A percentile compares a stretch with the other conserved stretches of the same genome.
These are phyloP conservation scores for Colletotrichum limetticola DNA, from an alignment of 2,329 filamentous ascomycete genomes.

Conservation along the genomic window DNA sequence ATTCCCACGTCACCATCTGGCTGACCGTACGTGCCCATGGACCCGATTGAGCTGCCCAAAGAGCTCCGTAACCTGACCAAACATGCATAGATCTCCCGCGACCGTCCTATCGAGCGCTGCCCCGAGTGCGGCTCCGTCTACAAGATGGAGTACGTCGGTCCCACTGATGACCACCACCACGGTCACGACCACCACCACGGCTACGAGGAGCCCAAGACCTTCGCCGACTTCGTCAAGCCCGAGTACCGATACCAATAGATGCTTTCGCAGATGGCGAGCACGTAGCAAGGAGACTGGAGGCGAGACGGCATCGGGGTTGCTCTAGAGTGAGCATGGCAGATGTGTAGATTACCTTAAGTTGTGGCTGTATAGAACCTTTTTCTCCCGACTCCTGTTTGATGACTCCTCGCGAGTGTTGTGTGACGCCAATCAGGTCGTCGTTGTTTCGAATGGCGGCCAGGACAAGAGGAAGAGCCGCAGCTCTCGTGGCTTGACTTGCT, in stretches of 20 bases:
- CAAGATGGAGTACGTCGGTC: slow-evolving; percentile 97
- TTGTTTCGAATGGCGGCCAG: not conserved
- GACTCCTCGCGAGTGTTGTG: not conserved
- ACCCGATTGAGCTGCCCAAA: slow-evolving; percentile 14
- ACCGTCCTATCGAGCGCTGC: slow-evolving; percentile 94
- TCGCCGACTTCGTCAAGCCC: slow-evolving; percentile 94
- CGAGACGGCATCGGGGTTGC: slow-evolving; percentile 32
- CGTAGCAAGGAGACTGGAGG: slow-evolving; percentile 25
- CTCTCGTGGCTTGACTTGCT: not conserved
- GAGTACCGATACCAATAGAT: slow-evolving; percentile 82
- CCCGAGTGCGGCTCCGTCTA: slow-evolving; percentile 95
- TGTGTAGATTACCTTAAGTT: slow-evolving; percentile 53
- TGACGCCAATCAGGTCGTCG: not conserved
- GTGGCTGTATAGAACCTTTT: slow-evolving; percentile 41
- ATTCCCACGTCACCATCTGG: slow-evolving; percentile 93
- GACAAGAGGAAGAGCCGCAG: not conserved
- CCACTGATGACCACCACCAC: slow-evolving; percentile 76
- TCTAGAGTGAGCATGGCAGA: slow-evolving; percentile 31
- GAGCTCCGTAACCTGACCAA: slow-evolving; percentile 11
- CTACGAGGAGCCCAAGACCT: slow-evolving; percentile 91
- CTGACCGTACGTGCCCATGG: slow-evolving; percentile 74
- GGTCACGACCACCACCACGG: slow-evolving; percentile 66
- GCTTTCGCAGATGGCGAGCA: slow-evolving; percentile 14
- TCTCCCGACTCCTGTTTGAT: slow-evolving; percentile 12
- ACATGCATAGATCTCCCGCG: slow-evolving; percentile 76